phyloP scores from a whole-genome alignment of 345 rosid genomes.

The Eucalyptus regnans region DNA sequence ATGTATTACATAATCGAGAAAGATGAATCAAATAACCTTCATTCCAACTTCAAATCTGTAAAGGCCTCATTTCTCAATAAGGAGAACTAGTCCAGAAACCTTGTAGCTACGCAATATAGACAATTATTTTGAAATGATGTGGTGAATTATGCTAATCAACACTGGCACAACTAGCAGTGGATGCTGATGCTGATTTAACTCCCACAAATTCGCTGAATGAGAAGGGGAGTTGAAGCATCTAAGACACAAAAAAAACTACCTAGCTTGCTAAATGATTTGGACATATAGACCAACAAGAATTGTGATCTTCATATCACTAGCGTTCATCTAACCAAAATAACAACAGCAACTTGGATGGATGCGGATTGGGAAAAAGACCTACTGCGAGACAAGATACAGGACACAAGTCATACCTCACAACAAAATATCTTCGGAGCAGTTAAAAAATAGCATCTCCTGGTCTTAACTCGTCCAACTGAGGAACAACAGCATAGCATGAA shows the following conservation, averaged over 20 bases:
- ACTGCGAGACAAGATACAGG: not conserved
- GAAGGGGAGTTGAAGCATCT: not conserved
- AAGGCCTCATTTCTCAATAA: rapidly evolving
- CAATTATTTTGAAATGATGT: not conserved
- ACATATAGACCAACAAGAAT: not conserved
- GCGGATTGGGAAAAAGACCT: not conserved
- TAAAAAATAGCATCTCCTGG: not conserved
- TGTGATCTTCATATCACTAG: not conserved
- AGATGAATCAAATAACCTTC: not conserved
- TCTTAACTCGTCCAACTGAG: not conserved
- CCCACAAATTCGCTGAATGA: no score
- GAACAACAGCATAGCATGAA: not conserved
- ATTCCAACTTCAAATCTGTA: not conserved
- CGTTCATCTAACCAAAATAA: not conserved
- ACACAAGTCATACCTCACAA: not conserved
- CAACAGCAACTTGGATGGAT: not conserved
- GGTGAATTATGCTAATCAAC: no score
- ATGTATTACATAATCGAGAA: not conserved
- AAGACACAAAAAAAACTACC: not conserved
- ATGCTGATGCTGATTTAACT: no score
- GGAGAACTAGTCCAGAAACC: no score
- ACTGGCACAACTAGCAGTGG: no score
- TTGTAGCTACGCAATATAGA: not conserved
- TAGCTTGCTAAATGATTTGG: not conserved
- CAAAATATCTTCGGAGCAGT: not conserved